Percentiles rank a stretch among this genome's conserved stretches.
These are phyloP conservation scores for Avena sativa DNA, from an alignment of 176 grass and related monocot species.

Conservation along the genomic window DNA sequence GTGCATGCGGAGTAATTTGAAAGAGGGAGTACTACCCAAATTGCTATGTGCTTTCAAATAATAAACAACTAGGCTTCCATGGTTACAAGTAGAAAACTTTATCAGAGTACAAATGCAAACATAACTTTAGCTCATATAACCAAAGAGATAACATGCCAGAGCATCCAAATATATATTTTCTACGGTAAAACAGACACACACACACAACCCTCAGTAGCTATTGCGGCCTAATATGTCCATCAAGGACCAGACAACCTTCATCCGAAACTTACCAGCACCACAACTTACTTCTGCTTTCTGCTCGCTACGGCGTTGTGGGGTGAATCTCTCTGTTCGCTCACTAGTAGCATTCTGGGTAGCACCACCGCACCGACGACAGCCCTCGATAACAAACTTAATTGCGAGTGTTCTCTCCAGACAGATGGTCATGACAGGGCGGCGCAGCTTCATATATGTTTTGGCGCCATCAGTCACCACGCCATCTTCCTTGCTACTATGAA, in stretches of 20 bases:
- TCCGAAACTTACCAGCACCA: background rate
- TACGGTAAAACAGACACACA: background rate
- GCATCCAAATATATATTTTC: background rate
- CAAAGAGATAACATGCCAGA: background rate
- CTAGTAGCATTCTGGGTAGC: background rate
- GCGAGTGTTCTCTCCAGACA: background rate
- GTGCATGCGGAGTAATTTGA: too few species aligned
- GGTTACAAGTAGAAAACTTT: background rate
- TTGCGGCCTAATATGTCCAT: background rate
- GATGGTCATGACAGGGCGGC: background rate
- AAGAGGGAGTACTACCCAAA: too few species aligned
- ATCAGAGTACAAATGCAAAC: background rate
- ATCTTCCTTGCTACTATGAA: background rate
- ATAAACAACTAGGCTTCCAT: background rate
- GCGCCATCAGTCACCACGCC: background rate
- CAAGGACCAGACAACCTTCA: background rate
- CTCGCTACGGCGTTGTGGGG: background rate
- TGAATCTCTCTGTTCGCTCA: background rate
- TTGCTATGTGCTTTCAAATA: background rate
- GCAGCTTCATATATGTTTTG: background rate
- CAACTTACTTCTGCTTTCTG: background rate
- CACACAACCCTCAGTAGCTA: background rate
- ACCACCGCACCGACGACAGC: too few species aligned
- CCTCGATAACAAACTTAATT: too few species aligned
- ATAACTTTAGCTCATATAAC: background rate